Evolutionary conservation across 2,329 filamentous ascomycete genomes (phyloP), one percentile per base, ranked within the genome.

Genomic region (Eutypa lata): DNA sequence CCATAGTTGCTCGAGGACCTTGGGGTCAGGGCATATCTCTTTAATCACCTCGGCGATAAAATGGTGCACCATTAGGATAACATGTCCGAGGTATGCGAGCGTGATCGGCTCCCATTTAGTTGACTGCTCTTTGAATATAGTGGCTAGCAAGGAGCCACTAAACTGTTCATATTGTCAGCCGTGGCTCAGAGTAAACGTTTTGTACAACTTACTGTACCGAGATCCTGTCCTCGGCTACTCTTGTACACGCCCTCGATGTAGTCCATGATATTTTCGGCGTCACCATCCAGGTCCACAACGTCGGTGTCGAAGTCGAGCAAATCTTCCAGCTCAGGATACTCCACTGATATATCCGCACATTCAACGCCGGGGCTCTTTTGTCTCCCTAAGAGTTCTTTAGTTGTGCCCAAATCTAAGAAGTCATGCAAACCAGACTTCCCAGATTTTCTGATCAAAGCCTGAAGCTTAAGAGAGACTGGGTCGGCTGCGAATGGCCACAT

Each of bases 71-170:
- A 72, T 55, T 6, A 58, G 55, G 3, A 81, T 73, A 5, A 75
- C 58, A 43, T 75, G 68, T 42, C 68, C 71, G 22, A 83, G 70
- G 54, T 81, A 77, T 0, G 64, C 67, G 2, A 73, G 47, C 0
- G 76, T 74, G 1, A 83, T 63, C 0, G 56, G 49, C 4, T 69
- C 63, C 80, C 79, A 82, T 24, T 76, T 77, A 11, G 55, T 56
- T 0, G 78, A 75, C 57, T 84, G 80, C 44, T 74, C 73, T 50
- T 73, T 73, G 65, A 82, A 76, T 7, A 74, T 61, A 1, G 66
- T 69, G 5, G 68, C 62, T 2, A 78, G 57, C 2, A 78, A 54
- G 3, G 53, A 18, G 10, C 47, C 46, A 18, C 55, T 51, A 31
- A 62, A 61, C 66, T 68, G 40, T 28, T 3, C 5, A 28, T n/a